phyloP scores from a whole-genome alignment of 768 basidiomycete genomes.

The Tylopilus subfusipes region DNA sequence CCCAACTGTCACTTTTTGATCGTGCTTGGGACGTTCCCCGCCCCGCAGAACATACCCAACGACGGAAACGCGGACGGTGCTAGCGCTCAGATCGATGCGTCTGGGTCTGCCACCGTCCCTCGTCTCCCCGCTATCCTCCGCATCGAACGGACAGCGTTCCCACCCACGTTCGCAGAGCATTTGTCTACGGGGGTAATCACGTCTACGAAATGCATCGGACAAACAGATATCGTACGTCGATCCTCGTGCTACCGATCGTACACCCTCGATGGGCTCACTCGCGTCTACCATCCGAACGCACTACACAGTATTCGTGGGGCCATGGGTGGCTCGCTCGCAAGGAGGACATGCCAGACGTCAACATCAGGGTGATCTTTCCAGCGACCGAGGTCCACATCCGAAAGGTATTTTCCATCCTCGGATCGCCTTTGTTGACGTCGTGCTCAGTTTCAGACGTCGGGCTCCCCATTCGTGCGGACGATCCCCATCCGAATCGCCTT shows the following conservation, averaged over 20 bases:
- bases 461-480: background rate
- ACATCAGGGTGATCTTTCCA: slow-evolving; percentile 82
- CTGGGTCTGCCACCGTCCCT: slow-evolving; percentile 1
- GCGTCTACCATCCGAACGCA: too few relatives aligned
- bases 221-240: slow-evolving; percentile 63
- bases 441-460: background rate
- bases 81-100: background rate
- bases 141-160: slow-evolving; percentile 71
- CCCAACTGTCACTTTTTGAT: slow-evolving; percentile 56
- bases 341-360: slow-evolving; percentile 56
- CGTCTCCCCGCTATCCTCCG: slow-evolving; percentile 63
- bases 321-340: slow-evolving; percentile 62
- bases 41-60: background rate
- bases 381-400: slow-evolving; percentile 87
- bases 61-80: background rate
- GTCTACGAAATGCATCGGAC: slow-evolving; percentile 47
- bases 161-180: slow-evolving; percentile 34
- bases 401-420: slow-evolving; percentile 40
- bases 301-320: slow-evolving; percentile 82
- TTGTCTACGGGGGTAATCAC: slow-evolving; percentile 41
- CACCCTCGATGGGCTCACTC: background rate
- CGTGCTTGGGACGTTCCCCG: slow-evolving; percentile 64
- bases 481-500: too few relatives aligned
- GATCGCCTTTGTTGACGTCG: background rate
- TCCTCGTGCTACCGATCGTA: background rate